These are phyloP conservation scores for Phoma sp. DNA, from an alignment of 2,329 filamentous ascomycete genomes.

Conservation along the genomic window DNA sequence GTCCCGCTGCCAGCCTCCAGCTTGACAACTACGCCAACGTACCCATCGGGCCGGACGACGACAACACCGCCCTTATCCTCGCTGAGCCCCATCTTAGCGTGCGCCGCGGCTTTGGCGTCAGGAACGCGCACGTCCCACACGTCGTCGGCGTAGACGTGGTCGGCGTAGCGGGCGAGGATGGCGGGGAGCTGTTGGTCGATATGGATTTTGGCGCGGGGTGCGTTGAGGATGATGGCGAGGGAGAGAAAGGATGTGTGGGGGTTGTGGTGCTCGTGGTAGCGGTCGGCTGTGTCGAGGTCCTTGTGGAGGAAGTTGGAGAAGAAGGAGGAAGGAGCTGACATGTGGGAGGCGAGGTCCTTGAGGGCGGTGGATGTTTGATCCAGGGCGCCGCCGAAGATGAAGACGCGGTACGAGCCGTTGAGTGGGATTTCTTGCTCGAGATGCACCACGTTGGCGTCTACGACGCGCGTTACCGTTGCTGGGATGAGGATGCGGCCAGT, in stretches of 20 bases:
- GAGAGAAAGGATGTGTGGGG: constrained; percentile 86
- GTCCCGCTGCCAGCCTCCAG: constrained; percentile 80
- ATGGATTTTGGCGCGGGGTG: constrained; percentile 71
- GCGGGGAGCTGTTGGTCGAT: constrained; percentile 74
- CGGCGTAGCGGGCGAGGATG: constrained; percentile 74
- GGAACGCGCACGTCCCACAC: constrained; percentile 74
- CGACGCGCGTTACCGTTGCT: constrained; percentile 82
- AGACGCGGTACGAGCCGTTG: constrained; percentile 87
- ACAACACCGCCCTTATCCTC: constrained; percentile 77
- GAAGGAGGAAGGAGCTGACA: constrained; percentile 74
- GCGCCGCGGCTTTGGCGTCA: constrained; percentile 73
- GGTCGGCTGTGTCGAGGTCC: constrained; percentile 59
- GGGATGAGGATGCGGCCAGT: constrained; percentile 79
- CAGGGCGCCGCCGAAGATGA: constrained; percentile 79
- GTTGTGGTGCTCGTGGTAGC: constrained; percentile 80
- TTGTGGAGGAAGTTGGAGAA: constrained; percentile 68
- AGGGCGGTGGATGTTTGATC: constrained; percentile 66
- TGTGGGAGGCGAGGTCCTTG: constrained; percentile 69
- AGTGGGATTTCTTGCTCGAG: constrained; percentile 88
- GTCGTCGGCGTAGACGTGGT: constrained; percentile 88
- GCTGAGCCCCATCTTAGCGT: constrained; percentile 85
- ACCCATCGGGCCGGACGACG: constrained; percentile 85
- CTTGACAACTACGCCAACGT: constrained; percentile 77
- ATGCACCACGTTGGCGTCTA: constrained; percentile 88
- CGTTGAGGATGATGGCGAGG: constrained; percentile 76